These are phyloP conservation scores for Aspergillus cavernicola DNA, from an alignment of 495 filamentous ascomycete genomes.

Conservation along the genomic window DNA sequence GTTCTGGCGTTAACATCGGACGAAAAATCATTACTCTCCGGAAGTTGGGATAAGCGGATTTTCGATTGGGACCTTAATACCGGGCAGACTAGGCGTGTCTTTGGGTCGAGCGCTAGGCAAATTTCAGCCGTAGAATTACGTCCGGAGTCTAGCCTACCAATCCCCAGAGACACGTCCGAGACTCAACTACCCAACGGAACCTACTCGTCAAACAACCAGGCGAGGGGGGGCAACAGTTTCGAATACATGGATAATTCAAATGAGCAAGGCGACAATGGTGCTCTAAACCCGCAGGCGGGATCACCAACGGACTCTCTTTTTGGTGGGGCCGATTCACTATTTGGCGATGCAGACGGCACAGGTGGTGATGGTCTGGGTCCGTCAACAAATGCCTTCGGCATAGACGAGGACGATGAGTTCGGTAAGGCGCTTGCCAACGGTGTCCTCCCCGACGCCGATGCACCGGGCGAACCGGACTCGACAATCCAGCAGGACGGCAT, in stretches of 20 bases:
- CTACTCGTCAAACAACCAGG: constrained; percentile 56
- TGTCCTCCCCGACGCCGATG: constrained; percentile 39
- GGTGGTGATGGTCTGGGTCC: constrained; percentile 54
- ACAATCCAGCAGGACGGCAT: constrained; percentile 22
- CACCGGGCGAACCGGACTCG: constrained; percentile 32
- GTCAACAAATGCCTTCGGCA: constrained; percentile 59
- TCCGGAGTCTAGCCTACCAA: constrained; percentile 67
- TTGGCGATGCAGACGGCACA: constrained; percentile 62
- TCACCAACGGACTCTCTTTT: constrained; percentile 72
- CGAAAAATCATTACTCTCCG: constrained; percentile 83
- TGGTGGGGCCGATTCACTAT: constrained; percentile 67
- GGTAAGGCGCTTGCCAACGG: constrained; percentile 71
- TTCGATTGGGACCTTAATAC: constrained; percentile 95
- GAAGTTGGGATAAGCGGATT: constrained; percentile 93
- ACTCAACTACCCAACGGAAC: constrained; percentile 57
- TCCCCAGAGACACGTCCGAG: constrained; percentile 69
- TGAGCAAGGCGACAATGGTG: constrained; percentile 34
- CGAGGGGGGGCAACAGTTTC: constrained; percentile 39
- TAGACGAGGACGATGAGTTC: constrained; percentile 86
- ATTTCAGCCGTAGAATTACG: constrained; percentile 85
- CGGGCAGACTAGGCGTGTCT: constrained; percentile 70
- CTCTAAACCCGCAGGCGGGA: constrained; percentile 44
- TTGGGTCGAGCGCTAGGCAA: constrained; percentile 72
- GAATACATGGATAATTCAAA: constrained; percentile 46
- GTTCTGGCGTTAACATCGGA: constrained; percentile 78